These are phyloP conservation scores for Hypomyces rosellus DNA, from an alignment of 2,329 filamentous ascomycete species.

Conservation along the genomic window DNA sequence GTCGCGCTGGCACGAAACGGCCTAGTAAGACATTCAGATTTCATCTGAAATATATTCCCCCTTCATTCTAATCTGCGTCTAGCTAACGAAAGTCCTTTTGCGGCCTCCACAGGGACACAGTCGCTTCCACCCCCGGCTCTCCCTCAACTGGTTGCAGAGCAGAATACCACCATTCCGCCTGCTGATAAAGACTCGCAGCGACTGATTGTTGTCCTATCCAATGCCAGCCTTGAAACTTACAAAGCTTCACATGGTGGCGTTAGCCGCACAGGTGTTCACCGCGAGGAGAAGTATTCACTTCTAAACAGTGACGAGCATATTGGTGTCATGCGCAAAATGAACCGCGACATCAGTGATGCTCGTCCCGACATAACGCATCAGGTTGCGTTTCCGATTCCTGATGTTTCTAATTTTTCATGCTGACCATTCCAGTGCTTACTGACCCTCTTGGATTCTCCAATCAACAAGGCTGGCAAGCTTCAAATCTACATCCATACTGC, in stretches of 20 bases:
- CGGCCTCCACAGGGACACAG: conserved; percentile 63
- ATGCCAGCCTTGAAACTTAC: conserved; percentile 96
- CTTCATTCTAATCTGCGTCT: background rate
- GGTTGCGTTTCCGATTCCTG: conserved; percentile 47
- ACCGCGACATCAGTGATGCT: conserved; percentile 94
- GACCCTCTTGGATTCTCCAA: conserved; percentile 91
- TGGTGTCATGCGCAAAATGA: conserved; percentile 99
- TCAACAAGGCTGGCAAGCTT: conserved; percentile 96
- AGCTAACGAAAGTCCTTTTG: conserved; percentile 13
- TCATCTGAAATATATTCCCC: background rate
- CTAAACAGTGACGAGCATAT: conserved; percentile 99
- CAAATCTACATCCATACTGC: conserved; percentile 99
- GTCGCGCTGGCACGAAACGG: conserved; percentile 36
- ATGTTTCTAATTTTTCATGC: conserved; percentile 40
- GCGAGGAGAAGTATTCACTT: conserved; percentile 93
- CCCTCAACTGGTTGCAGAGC: conserved; percentile 88
- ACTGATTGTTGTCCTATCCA: conserved; percentile 91
- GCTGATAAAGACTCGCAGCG: conserved; percentile 87
- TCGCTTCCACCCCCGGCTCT: conserved; percentile 88
- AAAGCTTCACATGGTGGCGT: conserved; percentile 73
- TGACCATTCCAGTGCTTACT: conserved; percentile 71
- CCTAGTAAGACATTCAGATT: conserved; percentile 30
- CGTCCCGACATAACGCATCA: conserved; percentile 97
- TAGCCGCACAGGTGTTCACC: conserved; percentile 56
- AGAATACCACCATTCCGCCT: conserved; percentile 74